These are phyloP conservation scores for Gentiana straminea DNA, from an alignment of 257 asterid species.

Conservation along the genomic window DNA sequence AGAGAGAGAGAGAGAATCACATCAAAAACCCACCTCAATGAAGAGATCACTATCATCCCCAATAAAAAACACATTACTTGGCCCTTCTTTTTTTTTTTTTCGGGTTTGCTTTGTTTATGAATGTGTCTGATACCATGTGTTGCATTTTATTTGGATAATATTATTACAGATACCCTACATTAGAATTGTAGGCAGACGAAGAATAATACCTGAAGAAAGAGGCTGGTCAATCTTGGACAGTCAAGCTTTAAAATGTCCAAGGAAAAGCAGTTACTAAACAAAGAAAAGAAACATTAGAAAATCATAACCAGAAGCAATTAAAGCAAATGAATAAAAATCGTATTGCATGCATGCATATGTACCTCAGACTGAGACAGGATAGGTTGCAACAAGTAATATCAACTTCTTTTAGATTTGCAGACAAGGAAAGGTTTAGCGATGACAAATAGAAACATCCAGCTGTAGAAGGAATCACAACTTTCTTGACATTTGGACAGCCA, in stretches of 20 bases:
- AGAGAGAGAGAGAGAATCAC: no score
- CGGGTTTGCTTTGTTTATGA: background rate
- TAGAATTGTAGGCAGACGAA: background rate
- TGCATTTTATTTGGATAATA: background rate
- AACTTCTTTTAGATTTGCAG: constrained; percentile 85
- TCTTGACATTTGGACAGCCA: constrained; percentile 85
- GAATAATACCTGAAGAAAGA: constrained; percentile 86
- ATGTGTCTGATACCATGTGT: background rate
- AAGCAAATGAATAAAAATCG: background rate
- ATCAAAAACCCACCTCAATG: background rate
- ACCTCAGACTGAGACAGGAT: constrained; percentile 87
- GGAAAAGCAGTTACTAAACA: constrained; percentile 73
- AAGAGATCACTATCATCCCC: background rate
- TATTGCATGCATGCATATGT: constrained; percentile 8
- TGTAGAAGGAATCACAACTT: constrained; percentile 71
- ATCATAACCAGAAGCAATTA: background rate
- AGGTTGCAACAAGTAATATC: constrained; percentile 75
- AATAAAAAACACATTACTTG: background rate
- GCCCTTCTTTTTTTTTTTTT: background rate
- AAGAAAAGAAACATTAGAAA: constrained; percentile 8
- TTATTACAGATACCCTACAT: no score
- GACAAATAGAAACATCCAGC: constrained; percentile 73
- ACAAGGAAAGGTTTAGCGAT: constrained; percentile 74
- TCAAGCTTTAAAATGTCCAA: constrained; percentile 81
- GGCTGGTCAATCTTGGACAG: constrained; percentile 85